Percentiles rank a stretch among this genome's conserved stretches.
Conservation (phyloP, 176 grass and related monocot genomes). For the Triticum turgidum region DNA sequence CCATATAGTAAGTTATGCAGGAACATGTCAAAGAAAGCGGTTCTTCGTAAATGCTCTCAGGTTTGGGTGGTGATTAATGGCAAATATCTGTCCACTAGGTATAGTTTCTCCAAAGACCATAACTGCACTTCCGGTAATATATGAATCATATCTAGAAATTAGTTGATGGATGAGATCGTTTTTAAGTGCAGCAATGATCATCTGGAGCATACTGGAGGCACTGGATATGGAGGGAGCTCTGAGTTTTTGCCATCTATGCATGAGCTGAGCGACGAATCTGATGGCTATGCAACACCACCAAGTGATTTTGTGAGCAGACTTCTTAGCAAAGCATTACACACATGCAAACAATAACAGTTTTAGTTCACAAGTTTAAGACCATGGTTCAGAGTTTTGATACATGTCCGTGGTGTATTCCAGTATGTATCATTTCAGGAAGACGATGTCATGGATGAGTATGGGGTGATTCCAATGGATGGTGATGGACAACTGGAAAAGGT, state of each 20-base stretch:
- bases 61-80: conserved; percentile 49
- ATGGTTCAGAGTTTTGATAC: background rate
- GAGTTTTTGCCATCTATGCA: conserved; percentile 38
- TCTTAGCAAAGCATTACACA: background rate
- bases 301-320: conserved; percentile 39
- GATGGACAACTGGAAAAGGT: conserved; percentile 34
- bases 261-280: conserved; percentile 35
- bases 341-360: background rate
- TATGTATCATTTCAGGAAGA: conserved; percentile 37
- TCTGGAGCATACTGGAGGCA: conserved; percentile 27
- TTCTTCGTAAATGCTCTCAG: conserved; percentile 37
- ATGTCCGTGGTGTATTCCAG: background rate
- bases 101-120: conserved; percentile 8
- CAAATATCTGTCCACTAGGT: conserved; percentile 52
- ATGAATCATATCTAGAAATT: conserved; percentile 11
- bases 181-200: conserved; percentile 38
- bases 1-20: conserved; percentile 34
- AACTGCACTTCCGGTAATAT: conserved; percentile 4
- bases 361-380: background rate
- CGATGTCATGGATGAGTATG: conserved; percentile 14
- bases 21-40: conserved; percentile 39
- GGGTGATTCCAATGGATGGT: conserved; percentile 23
- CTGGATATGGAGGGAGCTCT: conserved; percentile 34
- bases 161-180: conserved; percentile 21
- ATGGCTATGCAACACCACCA: conserved; percentile 37